Percentiles rank a stretch among this genome's conserved stretches.
Conservation (phyloP, 2,329 filamentous ascomycete species). For the Colletotrichum musae region DNA sequence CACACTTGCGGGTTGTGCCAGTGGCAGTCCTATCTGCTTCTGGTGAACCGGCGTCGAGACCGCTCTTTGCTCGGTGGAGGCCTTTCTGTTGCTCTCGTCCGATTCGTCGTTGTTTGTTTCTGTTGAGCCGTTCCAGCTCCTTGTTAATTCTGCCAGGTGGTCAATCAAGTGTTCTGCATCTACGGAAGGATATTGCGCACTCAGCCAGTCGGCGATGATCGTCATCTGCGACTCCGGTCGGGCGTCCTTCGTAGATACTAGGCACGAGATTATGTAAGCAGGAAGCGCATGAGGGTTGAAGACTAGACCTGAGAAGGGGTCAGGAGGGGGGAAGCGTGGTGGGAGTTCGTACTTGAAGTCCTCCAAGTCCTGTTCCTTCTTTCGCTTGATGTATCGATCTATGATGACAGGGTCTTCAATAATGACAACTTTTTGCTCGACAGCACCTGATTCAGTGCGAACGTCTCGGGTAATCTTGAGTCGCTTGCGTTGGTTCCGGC, state of each 20-base stretch:
- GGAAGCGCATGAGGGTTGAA: conserved; percentile 40
- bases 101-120: conserved; percentile 91
- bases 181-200: conserved; percentile 36
- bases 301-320: conserved; percentile 33
- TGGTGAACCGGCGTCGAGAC: conserved; percentile 63
- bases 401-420: conserved; percentile 90
- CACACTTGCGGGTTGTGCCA: conserved; percentile 91
- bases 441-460: conserved; percentile 60
- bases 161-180: conserved; percentile 44
- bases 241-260: conserved; percentile 44
- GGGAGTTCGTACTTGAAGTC: conserved; percentile 47
- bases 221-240: conserved; percentile 40
- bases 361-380: conserved; percentile 78
- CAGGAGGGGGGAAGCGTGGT: conserved; percentile 15
- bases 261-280: conserved; percentile 39
- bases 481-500: conserved; percentile 77
- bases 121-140: conserved; percentile 87
- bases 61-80: conserved; percentile 57
- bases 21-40: conserved; percentile 67
- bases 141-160: conserved; percentile 69
- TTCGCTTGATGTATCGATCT: conserved; percentile 86
- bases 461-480: conserved; percentile 80
- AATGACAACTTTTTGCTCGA: conserved; percentile 75
- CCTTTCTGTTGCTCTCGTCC: conserved; percentile 93
- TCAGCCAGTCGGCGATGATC: conserved; percentile 42